Evolutionary conservation across 345 rosid genomes (phyloP), one percentile per base, ranked within the genome.

Genomic region (Boechera divaricarpa): DNA sequence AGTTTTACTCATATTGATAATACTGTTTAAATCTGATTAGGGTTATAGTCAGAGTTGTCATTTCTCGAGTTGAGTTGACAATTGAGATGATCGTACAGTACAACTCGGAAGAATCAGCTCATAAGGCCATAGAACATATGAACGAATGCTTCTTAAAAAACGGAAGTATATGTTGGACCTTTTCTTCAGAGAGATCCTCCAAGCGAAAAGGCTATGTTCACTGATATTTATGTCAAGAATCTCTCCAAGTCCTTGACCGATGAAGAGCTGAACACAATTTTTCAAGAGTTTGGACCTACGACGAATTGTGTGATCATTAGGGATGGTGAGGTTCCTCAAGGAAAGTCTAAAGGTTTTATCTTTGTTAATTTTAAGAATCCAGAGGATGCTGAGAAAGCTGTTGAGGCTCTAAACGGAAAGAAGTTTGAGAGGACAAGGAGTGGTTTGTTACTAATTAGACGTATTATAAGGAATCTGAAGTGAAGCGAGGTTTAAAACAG

Each of bases 391-490:
- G 91, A 87, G 59, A 81, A 70, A 76, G 82, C 91, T 68, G 96
- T 89, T 31, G 92, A 90, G 58, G 88, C 88, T 53, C 86, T 90
- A 13, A 87, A 90, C 71, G 95, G 95, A 18, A 85, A 80, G 66
- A 86, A 83, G 68, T 9, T 84, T 80, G 93, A 86, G 93, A 86
- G n/a, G 93, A 86, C 24, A 90, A 88, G 75, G 91, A 89, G 76
- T 91, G 90, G 95, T 89, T 70, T 82, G 91, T 91, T 63, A 91
- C 91, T 36, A 91, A 87, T 79, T 92, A 90, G 83, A 92, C 83
- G 70, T 86, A 82, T 72, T 91, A 86, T 65, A 89, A 90, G 74
- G 92, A 88, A 66, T 54, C 62, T 31, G 91, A 90, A 79, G 48
- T 92, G 59, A 90, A 86, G 60, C 61, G 45, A 85, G 87, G 75